Base-by-base conservation (phyloP, 257 asterid genomes). In the Ajuga chamaepitys region DNA sequence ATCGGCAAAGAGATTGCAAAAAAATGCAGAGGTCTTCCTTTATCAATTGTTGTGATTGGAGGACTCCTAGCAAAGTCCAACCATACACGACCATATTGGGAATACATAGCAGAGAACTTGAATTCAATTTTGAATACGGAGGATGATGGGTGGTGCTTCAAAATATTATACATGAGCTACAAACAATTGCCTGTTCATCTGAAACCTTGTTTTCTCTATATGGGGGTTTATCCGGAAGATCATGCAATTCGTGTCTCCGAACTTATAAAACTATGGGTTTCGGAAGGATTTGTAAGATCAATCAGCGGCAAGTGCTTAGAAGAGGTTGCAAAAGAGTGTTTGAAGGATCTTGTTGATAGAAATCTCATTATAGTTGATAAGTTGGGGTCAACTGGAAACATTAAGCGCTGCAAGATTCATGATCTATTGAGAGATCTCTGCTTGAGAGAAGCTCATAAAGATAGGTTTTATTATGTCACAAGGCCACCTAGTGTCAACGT, bases 341-440 rank as follows among this genome's bases (percentile, higher is more conserved):
- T 63, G 0, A 5, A 30, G 5, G 69, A 63, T 5, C 37, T 63
- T 10, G 26, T 63, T 11, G 47, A 63, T 1, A 63, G 69, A 18
- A 63, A 63, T 32, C 46, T 63, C 9, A 2, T 63, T 30, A 25
- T 16, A 1, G 60, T 50, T n/a, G 34, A 34, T 3, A 3, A 13
- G 12, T 30, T 32, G 7, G 59, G 59, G 10, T 18, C 11, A 0
- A 48, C n/a, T 48, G 59, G 69, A n/a, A 64, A 48, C 1, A 1
- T 64, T 32, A 64, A 64, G 14, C 12, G 1, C 6, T 64, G 60
- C 60, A 34, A 35, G 16, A 21, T 64, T 20, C 70, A 64, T 34
- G 60, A 64, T 64, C 38, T 64, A 1, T 12, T 64, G 18, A 50
- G 70, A 7, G 70, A 64, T 9, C 16, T 64, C 1, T 64, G 51